These are phyloP conservation scores for Leishmania amazonensis DNA, from an alignment of 208 protist genomes.

Conservation along the genomic window DNA sequence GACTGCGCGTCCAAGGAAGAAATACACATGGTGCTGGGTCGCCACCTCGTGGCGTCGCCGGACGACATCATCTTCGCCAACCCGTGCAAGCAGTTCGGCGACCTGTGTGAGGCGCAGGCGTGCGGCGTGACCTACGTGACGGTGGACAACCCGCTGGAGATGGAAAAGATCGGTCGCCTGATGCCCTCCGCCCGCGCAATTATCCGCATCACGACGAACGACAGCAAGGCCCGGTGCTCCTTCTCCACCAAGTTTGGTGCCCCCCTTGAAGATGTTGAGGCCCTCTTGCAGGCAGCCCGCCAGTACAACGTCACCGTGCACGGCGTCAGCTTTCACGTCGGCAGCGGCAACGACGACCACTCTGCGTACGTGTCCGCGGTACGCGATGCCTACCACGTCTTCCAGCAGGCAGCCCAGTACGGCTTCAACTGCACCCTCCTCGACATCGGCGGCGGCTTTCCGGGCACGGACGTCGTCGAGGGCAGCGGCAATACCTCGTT, in stretches of 20 bases:
- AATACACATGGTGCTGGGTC: constrained; percentile 53
- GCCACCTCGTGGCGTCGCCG: constrained; percentile 34
- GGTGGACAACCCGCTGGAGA: constrained; percentile 81
- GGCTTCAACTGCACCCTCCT: constrained; percentile 83
- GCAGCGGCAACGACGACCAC: constrained; percentile 71
- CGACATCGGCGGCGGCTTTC: constrained; percentile 91
- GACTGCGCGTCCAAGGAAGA: constrained; percentile 82
- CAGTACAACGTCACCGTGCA: constrained; percentile 57
- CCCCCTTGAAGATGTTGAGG: constrained; percentile 35
- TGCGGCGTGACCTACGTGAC: constrained; percentile 72
- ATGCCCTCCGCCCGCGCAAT: constrained; percentile 57
- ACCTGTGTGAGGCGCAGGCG: constrained; percentile 58
- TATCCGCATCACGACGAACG: constrained; percentile 78
- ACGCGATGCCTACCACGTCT: constrained; percentile 50
- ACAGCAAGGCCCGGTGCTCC: constrained; percentile 56
- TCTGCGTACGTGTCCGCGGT: constrained; percentile 65
- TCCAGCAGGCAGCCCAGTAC: constrained; percentile 51
- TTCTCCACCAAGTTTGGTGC: constrained; percentile 91
- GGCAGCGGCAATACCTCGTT: constrained; percentile 36
- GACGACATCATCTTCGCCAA: constrained; percentile 88
- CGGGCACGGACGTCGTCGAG: constrained; percentile 35
- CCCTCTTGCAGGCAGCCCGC: constrained; percentile 44
- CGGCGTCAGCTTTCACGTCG: constrained; percentile 92
- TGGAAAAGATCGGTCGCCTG: constrained; percentile 67
- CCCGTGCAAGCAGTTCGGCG: constrained; percentile 78